Percentiles rank a stretch among this genome's conserved stretches.
These are phyloP conservation scores for Sergeia podlipaevii DNA, from an alignment of 208 protist genomes.

Conservation along the genomic window DNA sequence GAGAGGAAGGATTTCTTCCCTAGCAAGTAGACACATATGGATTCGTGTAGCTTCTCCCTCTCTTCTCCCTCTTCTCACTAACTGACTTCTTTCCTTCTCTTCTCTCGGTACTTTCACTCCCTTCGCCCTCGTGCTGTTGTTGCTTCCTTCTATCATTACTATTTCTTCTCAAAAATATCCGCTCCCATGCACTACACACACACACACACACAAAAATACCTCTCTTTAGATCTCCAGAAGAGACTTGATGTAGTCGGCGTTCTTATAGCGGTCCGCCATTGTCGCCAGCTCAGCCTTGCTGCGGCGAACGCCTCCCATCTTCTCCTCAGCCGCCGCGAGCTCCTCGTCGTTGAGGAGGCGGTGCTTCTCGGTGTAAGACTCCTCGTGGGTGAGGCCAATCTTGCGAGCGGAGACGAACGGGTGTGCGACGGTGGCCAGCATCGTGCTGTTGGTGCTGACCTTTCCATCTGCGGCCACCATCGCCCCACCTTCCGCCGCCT, in stretches of 20 bases:
- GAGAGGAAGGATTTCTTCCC: too few relatives aligned
- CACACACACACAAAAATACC: too few relatives aligned
- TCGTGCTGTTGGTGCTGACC: too few relatives aligned
- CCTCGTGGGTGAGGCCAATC: slow-evolving; percentile 59
- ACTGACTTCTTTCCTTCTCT: slow-evolving; percentile 3
- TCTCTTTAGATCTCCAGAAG: too few relatives aligned
- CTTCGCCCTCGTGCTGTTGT: neutral
- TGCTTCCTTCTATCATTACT: neutral
- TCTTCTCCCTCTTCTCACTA: slow-evolving; percentile 2
- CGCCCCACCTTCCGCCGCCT: neutral
- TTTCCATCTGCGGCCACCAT: slow-evolving; percentile 1
- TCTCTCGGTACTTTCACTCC: neutral
- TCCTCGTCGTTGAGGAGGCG: slow-evolving; percentile 43
- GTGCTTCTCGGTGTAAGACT: slow-evolving; percentile 50
- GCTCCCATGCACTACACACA: too few relatives aligned
- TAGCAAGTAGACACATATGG: too few relatives aligned
- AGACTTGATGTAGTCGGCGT: slow-evolving; percentile 49
- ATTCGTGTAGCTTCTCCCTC: too few relatives aligned
- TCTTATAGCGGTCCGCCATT: slow-evolving; percentile 55
- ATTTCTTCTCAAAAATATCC: too few relatives aligned
- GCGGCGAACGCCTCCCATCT: slow-evolving; percentile 33
- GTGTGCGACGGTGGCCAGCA: slow-evolving; percentile 38
- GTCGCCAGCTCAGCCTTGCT: slow-evolving; percentile 28
- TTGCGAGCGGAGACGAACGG: slow-evolving; percentile 57
- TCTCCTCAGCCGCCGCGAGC: slow-evolving; percentile 44